Base-by-base conservation (phyloP, 2,329 filamentous ascomycete genomes). In the Sphaerulina populicola region DNA sequence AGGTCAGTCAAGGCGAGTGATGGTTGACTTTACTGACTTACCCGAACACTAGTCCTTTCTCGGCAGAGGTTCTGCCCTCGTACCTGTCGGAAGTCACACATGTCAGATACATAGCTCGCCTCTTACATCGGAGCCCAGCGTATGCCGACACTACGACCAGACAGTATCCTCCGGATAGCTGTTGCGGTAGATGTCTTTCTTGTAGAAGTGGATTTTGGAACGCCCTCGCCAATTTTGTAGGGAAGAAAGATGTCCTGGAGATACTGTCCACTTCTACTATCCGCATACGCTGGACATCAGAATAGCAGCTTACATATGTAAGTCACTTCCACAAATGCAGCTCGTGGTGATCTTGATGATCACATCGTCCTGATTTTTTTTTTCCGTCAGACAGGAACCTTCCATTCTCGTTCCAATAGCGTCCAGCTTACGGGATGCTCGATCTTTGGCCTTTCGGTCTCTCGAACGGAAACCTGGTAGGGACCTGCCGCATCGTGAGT, bases 301-400 rank as follows among this genome's bases (percentile, higher is more conserved):
- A 5, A 38, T 27, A 6, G 63, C 23, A 35, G 49, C 43, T 38
- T 18, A 49, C 51, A 55, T 55, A 46, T 80, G 67, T 27, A 60
- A 48, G 36, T 60, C 56, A 4, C 49, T 56, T n/a, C 61, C 62
- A 42, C 64, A 66, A 57, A 59, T 67, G 68, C 76, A 71, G 45
- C 79, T 76, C 6, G 80, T 85, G 0, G 81, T 83, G 33, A 83
- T 77, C 60, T 81, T 83, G 64, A 83, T 77, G 53, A 83, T 79
- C 31, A 76, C 74, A 69, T 83, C 80, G 66, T 83, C 79, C 39
- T 48, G 18, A 14, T n/a, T n/a, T n/a, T n/a, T n/a, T n/a, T n/a
- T n/a, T 15, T 5, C n/a, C 27, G 30, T 52, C 33, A 47, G 40
- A 37, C 11, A n/a, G 4, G 14, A 23, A 2, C 1, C 29, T 33